Percentiles rank a stretch among this genome's conserved stretches.
These are phyloP conservation scores for Cytospora chrysosperma DNA, from an alignment of 2,329 filamentous ascomycete genomes.

Conservation along the genomic window DNA sequence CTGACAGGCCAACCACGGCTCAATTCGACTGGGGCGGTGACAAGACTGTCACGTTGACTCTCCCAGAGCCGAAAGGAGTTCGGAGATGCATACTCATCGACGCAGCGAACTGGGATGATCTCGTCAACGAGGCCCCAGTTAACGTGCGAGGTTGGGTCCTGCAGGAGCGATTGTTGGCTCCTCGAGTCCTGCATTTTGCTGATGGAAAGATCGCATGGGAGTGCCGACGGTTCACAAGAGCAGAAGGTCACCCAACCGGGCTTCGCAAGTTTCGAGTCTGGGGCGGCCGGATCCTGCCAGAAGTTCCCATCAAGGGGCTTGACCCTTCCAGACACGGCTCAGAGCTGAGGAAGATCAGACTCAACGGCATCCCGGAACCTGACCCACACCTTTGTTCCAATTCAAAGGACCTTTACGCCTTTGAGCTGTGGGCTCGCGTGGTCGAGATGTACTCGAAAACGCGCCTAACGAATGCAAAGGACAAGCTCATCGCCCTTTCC, in stretches of 20 bases:
- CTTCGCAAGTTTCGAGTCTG: neutral
- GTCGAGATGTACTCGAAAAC: conserved; percentile 6
- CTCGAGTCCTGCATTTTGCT: conserved; percentile 27
- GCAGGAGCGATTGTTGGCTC: conserved; percentile 28
- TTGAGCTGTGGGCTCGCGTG: conserved; percentile 8
- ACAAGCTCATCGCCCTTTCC: conserved; percentile 22
- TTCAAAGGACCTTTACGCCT: neutral
- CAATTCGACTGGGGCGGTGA: neutral
- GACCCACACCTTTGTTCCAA: neutral
- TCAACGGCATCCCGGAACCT: neutral
- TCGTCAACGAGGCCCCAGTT: conserved; percentile 5
- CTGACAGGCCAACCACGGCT: neutral
- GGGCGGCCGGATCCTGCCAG: neutral
- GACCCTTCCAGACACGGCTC: neutral
- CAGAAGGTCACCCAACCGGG: neutral
- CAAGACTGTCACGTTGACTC: neutral
- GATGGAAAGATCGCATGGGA: conserved; percentile 25
- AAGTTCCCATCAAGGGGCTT: neutral
- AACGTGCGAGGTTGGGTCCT: conserved; percentile 28
- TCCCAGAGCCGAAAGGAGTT: neutral
- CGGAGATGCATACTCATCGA: neutral
- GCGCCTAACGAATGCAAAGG: neutral
- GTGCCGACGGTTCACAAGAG: conserved; percentile 3
- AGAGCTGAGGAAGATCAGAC: neutral
- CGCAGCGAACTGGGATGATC: neutral